Conservation (phyloP, 345 rosid species). For the Microcos paniculata region DNA sequence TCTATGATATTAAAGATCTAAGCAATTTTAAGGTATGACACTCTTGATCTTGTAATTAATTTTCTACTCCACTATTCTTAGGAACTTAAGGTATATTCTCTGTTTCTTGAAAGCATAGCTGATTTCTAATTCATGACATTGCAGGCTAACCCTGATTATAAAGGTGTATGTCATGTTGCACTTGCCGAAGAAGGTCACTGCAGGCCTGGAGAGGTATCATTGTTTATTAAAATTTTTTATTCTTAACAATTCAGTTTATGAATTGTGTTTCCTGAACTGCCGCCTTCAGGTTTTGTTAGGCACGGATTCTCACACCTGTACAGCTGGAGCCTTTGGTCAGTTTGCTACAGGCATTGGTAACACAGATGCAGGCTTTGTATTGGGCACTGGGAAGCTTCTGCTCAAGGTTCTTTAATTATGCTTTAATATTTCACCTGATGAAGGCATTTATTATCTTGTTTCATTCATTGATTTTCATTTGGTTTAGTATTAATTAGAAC, state of each 20-base stretch:
- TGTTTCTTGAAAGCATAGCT: neutral
- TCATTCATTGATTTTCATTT: neutral
- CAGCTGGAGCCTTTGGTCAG: conserved; percentile 98
- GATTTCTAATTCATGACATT: conserved; percentile 18
- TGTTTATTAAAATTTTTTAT: neutral
- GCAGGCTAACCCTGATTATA: conserved; percentile 95
- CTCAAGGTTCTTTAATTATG: conserved; percentile 61
- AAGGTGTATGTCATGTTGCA: conserved; percentile 98
- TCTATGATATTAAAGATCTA: conserved; percentile 91
- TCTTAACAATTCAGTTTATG: neutral
- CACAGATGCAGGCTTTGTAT: conserved; percentile 95
- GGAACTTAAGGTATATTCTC: neutral
- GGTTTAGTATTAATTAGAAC: neutral
- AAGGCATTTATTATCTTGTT: neutral
- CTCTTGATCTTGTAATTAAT: conserved; percentile 4
- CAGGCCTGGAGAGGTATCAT: conserved; percentile 92
- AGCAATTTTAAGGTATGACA: conserved; percentile 71
- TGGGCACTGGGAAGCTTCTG: conserved; percentile 90
- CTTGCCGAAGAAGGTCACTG: conserved; percentile 99
- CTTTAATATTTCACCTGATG: neutral
- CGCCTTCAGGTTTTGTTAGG: conserved; percentile 78
- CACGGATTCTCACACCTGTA: conserved; percentile 96
- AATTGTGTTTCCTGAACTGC: neutral
- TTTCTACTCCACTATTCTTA: neutral
- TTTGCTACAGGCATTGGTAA: conserved; percentile 99